Conservation (phyloP, 176 grass and related monocot genomes). For the Canna indica region DNA sequence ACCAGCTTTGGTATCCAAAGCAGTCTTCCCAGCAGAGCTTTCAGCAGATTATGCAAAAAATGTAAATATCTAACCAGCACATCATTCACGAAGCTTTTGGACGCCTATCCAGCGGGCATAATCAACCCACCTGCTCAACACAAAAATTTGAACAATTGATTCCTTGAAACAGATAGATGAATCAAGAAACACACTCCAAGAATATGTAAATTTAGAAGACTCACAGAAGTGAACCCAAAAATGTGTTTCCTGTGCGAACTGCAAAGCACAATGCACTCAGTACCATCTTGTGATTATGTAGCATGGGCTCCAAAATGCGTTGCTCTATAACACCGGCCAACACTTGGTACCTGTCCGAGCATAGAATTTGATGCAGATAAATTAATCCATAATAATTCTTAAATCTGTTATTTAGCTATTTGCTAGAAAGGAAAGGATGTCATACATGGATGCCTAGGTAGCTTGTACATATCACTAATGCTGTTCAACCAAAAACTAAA, state of each 20-base stretch:
- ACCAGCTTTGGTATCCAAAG: not conserved
- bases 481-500: too few relatives aligned
- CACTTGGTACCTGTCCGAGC: slow-evolving; percentile 63
- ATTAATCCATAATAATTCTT: slow-evolving; percentile 16
- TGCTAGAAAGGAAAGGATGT: not conserved
- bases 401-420: not conserved
- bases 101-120: slow-evolving; percentile 14
- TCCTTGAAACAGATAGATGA: not conserved
- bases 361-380: slow-evolving; percentile 14
- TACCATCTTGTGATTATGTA: slow-evolving; percentile 61
- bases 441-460: not conserved
- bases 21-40: not conserved
- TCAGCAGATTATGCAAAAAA: not conserved
- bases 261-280: slow-evolving; percentile 82
- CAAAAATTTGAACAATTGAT: not conserved
- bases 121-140: slow-evolving; percentile 17
- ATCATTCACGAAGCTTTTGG: slow-evolving; percentile 9
- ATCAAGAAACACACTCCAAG: not conserved
- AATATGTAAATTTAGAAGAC: not conserved
- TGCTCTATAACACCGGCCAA: slow-evolving; percentile 93
- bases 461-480: not conserved
- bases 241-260: slow-evolving; percentile 91
- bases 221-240: slow-evolving; percentile 89
- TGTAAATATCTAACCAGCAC: not conserved
- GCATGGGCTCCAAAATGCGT: slow-evolving; percentile 72